Conservation (phyloP, 108 stramenopile genomes). For the Epithemia pelagica region DNA sequence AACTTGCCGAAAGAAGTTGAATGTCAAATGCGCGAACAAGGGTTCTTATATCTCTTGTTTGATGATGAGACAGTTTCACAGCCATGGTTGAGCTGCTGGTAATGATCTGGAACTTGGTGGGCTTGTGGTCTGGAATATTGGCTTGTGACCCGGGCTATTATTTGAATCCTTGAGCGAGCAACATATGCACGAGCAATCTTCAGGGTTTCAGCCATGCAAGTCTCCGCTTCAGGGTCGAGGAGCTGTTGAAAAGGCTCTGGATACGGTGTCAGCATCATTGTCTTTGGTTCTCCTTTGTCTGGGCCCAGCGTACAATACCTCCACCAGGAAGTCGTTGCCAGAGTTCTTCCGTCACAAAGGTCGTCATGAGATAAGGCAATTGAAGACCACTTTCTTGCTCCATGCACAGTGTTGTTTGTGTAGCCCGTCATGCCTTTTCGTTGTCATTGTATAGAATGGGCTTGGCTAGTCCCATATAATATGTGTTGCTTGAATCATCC, state of each 20-base stretch:
- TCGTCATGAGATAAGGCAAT: conserved; percentile 97
- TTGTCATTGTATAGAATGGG: conserved; percentile 84
- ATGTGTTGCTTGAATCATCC: conserved; percentile 93
- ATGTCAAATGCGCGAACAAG: conserved; percentile 66
- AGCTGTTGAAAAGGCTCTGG: conserved; percentile 50
- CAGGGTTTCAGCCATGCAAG: conserved; percentile 73
- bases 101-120: conserved; percentile 77
- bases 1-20: conserved; percentile 43
- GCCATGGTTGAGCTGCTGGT: conserved; percentile 36
- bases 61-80: conserved; percentile 26
- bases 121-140: conserved; percentile 76
- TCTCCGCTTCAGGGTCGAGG: conserved; percentile 18
- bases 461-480: conserved; percentile 97
- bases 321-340: conserved; percentile 99
- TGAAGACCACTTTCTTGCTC: conserved; percentile 88
- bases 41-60: conserved; percentile 75
- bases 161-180: conserved; percentile 78
- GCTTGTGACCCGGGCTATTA: too few relatives aligned
- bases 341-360: conserved; percentile 99
- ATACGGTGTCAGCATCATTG: conserved; percentile 95
- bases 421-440: conserved; percentile 72
- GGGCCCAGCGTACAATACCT: too few relatives aligned
- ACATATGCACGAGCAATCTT: conserved; percentile 73
- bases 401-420: conserved; percentile 90
- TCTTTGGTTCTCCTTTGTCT: conserved; percentile 65